Conservation (phyloP, 306 rosid genomes). For the Canavalia gladiata region DNA sequence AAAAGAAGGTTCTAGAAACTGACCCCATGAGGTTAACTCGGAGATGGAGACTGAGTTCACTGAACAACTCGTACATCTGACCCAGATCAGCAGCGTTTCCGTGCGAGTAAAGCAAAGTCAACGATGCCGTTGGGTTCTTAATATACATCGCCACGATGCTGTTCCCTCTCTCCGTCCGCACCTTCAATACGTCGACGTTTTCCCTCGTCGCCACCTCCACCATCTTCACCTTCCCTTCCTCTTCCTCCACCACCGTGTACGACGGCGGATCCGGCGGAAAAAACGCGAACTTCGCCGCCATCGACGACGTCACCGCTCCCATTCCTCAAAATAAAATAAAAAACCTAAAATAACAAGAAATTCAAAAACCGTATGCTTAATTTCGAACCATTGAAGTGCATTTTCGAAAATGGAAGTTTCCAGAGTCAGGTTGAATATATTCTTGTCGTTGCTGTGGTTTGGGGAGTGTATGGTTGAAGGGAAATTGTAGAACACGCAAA, state of each 20-base stretch:
- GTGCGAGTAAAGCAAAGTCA: conserved; percentile 43
- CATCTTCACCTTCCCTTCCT: conserved; percentile 6
- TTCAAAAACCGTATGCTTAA: neutral
- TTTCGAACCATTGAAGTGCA: neutral
- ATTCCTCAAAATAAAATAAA: neutral
- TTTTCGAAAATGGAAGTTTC: neutral
- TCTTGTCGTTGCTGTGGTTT: neutral
- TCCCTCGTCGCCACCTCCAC: conserved; percentile 32
- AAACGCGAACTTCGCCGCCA: conserved; percentile 40
- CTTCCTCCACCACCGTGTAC: conserved; percentile 31
- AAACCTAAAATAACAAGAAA: neutral
- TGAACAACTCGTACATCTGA: conserved; percentile 43
- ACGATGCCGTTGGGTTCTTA: conserved; percentile 31
- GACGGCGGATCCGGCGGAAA: conserved; percentile 44
- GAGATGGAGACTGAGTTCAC: conserved; percentile 37
- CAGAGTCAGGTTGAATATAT: neutral
- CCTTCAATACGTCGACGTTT: conserved; percentile 36
- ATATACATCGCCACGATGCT: conserved; percentile 27
- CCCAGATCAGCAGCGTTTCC: conserved; percentile 46
- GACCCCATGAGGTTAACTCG: conserved; percentile 43
- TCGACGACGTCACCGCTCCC: conserved; percentile 43
- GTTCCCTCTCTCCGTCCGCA: conserved; percentile 34
- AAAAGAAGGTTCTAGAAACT: neutral
- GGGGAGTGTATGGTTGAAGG: conserved; percentile 7
- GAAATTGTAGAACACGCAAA: conserved; percentile 8